Percentiles rank a stretch among this genome's conserved stretches.
Conservation (phyloP, 495 filamentous ascomycete species). For the Penicillium antarcticum region DNA sequence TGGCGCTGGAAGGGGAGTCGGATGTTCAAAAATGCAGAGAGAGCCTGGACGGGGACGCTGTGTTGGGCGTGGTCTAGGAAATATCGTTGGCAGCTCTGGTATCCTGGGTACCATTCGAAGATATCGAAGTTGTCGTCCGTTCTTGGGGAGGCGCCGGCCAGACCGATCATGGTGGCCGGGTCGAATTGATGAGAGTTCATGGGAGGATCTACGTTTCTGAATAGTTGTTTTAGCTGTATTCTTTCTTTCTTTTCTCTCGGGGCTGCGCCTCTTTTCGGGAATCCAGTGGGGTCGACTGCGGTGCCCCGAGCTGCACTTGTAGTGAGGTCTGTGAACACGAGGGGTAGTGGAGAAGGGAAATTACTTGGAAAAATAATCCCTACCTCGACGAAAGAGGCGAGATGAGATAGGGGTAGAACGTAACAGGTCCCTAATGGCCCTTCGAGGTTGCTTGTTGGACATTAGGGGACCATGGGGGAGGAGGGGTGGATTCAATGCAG, state of each 20-base stretch:
- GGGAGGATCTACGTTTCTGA: constrained; percentile 8
- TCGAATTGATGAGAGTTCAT: constrained; percentile 41
- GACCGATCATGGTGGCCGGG: constrained; percentile 37
- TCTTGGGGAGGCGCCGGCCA: constrained; percentile 32
- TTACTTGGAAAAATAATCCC: constrained; percentile 42
- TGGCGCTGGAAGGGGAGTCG: constrained; percentile 49
- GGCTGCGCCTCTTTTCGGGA: constrained; percentile 1
- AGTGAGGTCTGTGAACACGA: not conserved
- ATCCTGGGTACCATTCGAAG: constrained; percentile 89
- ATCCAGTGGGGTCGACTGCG: constrained; percentile 5
- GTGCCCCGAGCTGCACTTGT: not conserved
- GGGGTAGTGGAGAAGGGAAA: constrained; percentile 12
- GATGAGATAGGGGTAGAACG: constrained; percentile 31
- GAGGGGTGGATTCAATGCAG: not conserved
- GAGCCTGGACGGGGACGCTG: constrained; percentile 74
- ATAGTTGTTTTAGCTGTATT: constrained; percentile 2
- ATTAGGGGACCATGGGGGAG: constrained; percentile 30
- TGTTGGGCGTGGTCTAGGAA: constrained; percentile 94
- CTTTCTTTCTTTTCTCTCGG: not conserved
- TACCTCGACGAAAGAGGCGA: constrained; percentile 36
- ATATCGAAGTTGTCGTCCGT: constrained; percentile 62
- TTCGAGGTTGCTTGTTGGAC: constrained; percentile 37
- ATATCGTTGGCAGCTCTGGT: constrained; percentile 87
- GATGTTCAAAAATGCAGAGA: constrained; percentile 91
- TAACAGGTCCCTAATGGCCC: constrained; percentile 35